Evolutionary conservation across 2,329 filamentous ascomycete species (phyloP).

Genomic region (Mycosphaerelloides madeirae): DNA sequence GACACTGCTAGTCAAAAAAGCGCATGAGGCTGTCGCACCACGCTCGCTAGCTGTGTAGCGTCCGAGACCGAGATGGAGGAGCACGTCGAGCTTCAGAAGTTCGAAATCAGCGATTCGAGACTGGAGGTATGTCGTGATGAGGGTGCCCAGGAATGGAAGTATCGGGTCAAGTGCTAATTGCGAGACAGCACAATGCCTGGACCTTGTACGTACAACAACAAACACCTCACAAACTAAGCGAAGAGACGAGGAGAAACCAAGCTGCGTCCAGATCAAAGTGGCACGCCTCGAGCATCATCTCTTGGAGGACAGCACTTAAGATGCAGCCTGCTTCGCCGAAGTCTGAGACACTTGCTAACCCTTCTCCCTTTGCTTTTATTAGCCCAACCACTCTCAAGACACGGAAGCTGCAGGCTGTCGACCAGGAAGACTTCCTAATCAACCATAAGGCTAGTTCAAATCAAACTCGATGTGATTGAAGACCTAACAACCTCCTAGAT

Average conservation of each 20-base stretch:
- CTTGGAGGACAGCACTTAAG: too few relatives aligned
- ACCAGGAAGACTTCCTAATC: constrained; percentile 31
- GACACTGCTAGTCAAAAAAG: constrained; percentile 1
- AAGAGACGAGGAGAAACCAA: too few relatives aligned
- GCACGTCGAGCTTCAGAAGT: constrained; percentile 25
- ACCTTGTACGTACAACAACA: too few relatives aligned
- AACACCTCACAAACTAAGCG: too few relatives aligned
- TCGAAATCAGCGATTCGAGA: constrained; percentile 30
- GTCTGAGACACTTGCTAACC: too few relatives aligned
- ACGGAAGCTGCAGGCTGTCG: constrained; percentile 25
- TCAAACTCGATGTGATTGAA: background rate
- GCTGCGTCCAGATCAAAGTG: too few relatives aligned
- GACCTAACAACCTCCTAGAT: constrained; percentile 18
- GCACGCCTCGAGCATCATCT: too few relatives aligned
- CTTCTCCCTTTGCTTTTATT: too few relatives aligned
- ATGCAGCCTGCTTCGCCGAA: too few relatives aligned
- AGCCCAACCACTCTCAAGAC: constrained; percentile 26
- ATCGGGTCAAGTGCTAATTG: background rate
- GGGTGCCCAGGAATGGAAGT: background rate
- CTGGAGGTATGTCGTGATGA: constrained; percentile 23
- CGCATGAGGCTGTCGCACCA: constrained; percentile 17
- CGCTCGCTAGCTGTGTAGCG: too few relatives aligned
- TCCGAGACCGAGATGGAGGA: too few relatives aligned
- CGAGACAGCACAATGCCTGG: constrained; percentile 28
- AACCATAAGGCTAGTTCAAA: constrained; percentile 27